phyloP scores from a whole-genome alignment of 495 filamentous ascomycete species.

The Penicillium riverlandense region DNA sequence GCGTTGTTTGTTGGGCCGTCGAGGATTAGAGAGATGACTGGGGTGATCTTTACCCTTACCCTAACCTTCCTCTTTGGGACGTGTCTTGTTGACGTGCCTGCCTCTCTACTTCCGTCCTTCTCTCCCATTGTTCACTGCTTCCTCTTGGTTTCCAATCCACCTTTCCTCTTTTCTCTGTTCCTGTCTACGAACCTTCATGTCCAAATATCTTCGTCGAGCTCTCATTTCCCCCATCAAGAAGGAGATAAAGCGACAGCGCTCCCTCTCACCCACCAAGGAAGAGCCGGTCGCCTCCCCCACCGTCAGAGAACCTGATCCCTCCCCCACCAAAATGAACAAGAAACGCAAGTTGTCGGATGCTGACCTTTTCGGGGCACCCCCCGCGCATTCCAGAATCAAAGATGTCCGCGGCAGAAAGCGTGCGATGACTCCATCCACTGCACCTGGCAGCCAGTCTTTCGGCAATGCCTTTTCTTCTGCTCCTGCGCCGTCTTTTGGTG shows the following conservation, averaged over 20 bases:
- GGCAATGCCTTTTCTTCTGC: conserved; percentile 16
- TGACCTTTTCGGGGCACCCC: neutral
- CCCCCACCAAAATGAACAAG: neutral
- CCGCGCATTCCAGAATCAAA: conserved; percentile 25
- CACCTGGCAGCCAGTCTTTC: too few species aligned
- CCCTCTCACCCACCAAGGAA: neutral
- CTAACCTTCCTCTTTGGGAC: too few species aligned
- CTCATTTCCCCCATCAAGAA: neutral
- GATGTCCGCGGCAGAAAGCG: conserved; percentile 20
- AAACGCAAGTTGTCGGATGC: neutral
- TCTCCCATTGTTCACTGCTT: neutral
- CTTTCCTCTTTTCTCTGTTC: neutral
- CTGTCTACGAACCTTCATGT: neutral
- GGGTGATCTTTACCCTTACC: too few species aligned
- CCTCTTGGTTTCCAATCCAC: neutral
- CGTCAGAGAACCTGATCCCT: neutral
- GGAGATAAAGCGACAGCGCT: neutral
- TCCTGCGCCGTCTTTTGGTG: conserved; percentile 18
- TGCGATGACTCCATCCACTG: too few species aligned
- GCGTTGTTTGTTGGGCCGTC: neutral
- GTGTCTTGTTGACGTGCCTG: neutral
- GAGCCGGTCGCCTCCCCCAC: neutral
- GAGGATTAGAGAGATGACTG: neutral
- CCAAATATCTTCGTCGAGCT: neutral
- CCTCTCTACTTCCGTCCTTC: conserved; percentile 1